Percentiles rank a stretch among this genome's conserved stretches.
Conservation (phyloP, 345 rosid species). For the Moricandia moricandioides region DNA sequence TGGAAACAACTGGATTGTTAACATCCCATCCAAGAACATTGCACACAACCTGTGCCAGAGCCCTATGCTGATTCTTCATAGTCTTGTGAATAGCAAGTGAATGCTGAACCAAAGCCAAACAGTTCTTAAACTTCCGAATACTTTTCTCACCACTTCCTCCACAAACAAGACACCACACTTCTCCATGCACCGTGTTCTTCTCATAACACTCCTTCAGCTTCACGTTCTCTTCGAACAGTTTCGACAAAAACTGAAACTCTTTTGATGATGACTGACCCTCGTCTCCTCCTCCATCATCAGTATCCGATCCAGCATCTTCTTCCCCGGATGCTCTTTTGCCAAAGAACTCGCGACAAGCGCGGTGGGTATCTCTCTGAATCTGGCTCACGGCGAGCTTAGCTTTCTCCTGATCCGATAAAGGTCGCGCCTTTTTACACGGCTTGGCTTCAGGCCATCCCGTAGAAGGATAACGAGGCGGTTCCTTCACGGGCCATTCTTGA, state of each 20-base stretch:
- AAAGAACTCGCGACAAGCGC: conserved; percentile 47
- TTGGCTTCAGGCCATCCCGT: conserved; percentile 40
- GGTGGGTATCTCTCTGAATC: conserved; percentile 44
- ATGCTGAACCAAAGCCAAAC: conserved; percentile 67
- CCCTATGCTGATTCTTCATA: conserved; percentile 57
- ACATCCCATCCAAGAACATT: conserved; percentile 79
- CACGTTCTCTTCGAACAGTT: conserved; percentile 44
- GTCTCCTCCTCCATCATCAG: conserved; percentile 35
- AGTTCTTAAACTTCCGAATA: conserved; percentile 52
- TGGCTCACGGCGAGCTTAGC: conserved; percentile 31
- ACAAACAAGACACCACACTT: conserved; percentile 66
- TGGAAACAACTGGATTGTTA: conserved; percentile 32
- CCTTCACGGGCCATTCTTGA: conserved; percentile 42
- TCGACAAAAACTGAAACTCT: conserved; percentile 47
- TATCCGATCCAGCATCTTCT: conserved; percentile 18
- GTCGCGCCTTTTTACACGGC: conserved; percentile 15
- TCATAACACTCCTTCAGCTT: conserved; percentile 59
- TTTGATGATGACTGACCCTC: conserved; percentile 9
- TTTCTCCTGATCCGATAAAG: conserved; percentile 34
- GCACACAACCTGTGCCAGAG: conserved; percentile 63
- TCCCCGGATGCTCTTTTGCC: conserved; percentile 22
- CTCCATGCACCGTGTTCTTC: conserved; percentile 50
- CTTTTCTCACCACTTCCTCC: conserved; percentile 49
- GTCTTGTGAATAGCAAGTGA: conserved; percentile 48
- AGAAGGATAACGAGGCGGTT: neutral